phyloP scores from a whole-genome alignment of 306 rosid genomes.

The Macrotyloma uniflorum region DNA sequence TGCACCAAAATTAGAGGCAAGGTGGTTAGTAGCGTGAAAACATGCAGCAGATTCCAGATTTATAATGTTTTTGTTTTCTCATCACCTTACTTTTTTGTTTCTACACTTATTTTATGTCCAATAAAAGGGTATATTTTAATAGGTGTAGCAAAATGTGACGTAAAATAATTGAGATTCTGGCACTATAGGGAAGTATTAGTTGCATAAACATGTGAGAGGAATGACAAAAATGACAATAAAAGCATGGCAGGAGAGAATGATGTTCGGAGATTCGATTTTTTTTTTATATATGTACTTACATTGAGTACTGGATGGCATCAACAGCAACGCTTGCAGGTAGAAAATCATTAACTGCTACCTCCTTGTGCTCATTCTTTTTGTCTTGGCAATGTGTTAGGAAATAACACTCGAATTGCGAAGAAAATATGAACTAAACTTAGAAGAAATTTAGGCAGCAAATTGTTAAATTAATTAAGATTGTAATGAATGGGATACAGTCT shows the following conservation, averaged over 20 bases:
- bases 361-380: constrained; percentile 98
- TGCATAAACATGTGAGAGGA: not conserved
- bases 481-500: constrained; percentile 72
- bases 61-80: not conserved
- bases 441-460: constrained; percentile 7
- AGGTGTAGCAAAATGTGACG: not conserved
- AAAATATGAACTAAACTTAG: constrained; percentile 1
- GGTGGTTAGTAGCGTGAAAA: constrained; percentile 34
- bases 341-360: constrained; percentile 93
- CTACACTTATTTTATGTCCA: not conserved
- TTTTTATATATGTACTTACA: too few species aligned
- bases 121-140: not conserved
- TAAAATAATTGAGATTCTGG: not conserved
- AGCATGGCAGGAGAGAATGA: not conserved
- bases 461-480: not conserved
- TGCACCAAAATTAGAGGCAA: constrained; percentile 51
- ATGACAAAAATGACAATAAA: not conserved
- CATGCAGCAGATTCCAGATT: constrained; percentile 9
- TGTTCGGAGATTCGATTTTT: too few species aligned
- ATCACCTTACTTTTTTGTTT: not conserved
- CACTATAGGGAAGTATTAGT: not conserved
- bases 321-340: constrained; percentile 70
- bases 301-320: constrained; percentile 89
- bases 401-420: not conserved
- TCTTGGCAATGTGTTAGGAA: constrained; percentile 61